Conservation (phyloP, 345 rosid species). For the Salix viminalis region DNA sequence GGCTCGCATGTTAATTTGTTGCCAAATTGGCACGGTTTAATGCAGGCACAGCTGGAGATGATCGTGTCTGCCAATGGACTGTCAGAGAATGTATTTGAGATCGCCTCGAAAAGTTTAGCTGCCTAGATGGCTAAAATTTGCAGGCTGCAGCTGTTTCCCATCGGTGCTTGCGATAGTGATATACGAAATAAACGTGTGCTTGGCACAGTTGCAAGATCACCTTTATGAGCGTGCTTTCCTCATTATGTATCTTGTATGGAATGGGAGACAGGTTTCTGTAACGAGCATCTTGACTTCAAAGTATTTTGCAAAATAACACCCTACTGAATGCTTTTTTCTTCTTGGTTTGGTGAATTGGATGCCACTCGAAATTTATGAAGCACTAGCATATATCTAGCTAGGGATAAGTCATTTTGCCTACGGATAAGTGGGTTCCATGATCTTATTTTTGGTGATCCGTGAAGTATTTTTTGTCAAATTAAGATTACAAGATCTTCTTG, state of each 20-base stretch:
- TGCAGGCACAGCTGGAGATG: constrained; percentile 93
- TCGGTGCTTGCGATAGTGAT: neutral
- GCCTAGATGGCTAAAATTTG: constrained; percentile 29
- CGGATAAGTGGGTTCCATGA: too few species aligned
- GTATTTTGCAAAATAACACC: neutral
- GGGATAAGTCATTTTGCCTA: neutral
- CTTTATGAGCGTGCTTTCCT: neutral
- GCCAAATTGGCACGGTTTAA: neutral
- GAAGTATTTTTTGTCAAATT: too few species aligned
- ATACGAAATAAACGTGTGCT: neutral
- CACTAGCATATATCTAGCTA: neutral
- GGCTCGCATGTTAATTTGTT: neutral
- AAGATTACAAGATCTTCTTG: too few species aligned
- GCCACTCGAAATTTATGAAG: neutral
- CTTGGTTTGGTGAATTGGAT: neutral
- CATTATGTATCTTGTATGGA: neutral
- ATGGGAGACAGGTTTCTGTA: neutral
- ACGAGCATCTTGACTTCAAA: neutral
- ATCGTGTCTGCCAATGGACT: constrained; percentile 82
- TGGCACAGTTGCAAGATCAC: neutral
- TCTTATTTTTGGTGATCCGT: too few species aligned
- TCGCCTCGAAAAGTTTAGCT: constrained; percentile 88
- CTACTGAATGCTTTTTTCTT: neutral
- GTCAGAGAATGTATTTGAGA: constrained; percentile 92
- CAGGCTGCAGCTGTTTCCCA: neutral